A percentile compares a stretch with the other conserved stretches of the same genome.
phyloP scores from a whole-genome alignment of 164 flowering plant species.

The Tetracentron sinense region DNA sequence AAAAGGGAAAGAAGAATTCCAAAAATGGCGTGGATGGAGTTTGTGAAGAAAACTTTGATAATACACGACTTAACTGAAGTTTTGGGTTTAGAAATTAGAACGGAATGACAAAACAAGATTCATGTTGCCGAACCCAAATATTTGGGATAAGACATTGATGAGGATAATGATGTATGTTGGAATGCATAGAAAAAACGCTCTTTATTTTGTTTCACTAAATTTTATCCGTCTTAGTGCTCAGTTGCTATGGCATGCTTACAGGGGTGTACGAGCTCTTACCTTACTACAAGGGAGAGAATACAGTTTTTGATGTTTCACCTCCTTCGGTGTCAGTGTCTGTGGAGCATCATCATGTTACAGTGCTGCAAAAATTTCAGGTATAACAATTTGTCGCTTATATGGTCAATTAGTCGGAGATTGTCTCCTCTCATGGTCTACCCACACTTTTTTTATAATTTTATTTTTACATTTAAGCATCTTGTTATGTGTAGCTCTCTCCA shows the following conservation, averaged over 20 bases:
- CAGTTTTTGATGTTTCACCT: constrained; percentile 96
- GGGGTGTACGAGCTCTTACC: constrained; percentile 86
- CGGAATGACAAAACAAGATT: no score
- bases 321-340: constrained; percentile 55
- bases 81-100: no score
- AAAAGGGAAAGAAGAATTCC: no score
- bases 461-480: neutral
- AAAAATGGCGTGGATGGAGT: no score
- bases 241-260: constrained; percentile 29
- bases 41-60: no score
- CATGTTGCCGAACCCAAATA: no score
- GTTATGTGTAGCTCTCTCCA: neutral
- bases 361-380: constrained; percentile 87
- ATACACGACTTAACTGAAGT: no score
- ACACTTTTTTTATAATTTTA: neutral
- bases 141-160: no score
- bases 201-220: constrained; percentile 1
- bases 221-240: neutral
- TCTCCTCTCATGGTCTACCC: neutral
- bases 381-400: neutral
- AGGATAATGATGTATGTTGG: neutral
- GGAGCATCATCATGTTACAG: constrained; percentile 63
- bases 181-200: neutral
- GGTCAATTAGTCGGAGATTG: neutral
- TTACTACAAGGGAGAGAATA: constrained; percentile 94